Evolutionary conservation across 129 eudicot species (phyloP).

Genomic region (Pittosporum tobira): DNA sequence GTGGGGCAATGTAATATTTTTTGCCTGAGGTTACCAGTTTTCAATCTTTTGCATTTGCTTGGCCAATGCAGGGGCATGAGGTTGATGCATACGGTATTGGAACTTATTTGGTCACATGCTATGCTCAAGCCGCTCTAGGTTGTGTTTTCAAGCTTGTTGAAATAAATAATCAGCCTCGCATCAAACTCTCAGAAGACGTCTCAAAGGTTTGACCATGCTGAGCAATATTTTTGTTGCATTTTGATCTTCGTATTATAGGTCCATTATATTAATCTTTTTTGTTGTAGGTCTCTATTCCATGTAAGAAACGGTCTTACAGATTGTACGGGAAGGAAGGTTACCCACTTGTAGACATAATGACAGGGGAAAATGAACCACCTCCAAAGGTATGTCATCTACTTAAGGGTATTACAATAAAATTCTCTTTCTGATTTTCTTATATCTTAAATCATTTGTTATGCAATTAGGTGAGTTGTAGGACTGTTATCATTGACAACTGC

Average conservation of each 20-base stretch:
- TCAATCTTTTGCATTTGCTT: slow-evolving; percentile 4
- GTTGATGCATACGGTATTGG: slow-evolving; percentile 94
- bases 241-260: background rate
- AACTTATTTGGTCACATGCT: slow-evolving; percentile 93
- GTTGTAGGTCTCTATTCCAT: slow-evolving; percentile 96
- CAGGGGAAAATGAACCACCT: slow-evolving; percentile 92
- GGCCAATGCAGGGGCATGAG: slow-evolving; percentile 66
- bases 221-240: background rate
- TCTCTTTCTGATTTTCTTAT: background rate
- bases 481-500: too few species aligned
- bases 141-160: slow-evolving; percentile 98
- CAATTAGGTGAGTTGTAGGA: too few species aligned
- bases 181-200: slow-evolving; percentile 92
- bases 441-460: too few species aligned
- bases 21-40: background rate
- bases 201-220: slow-evolving; percentile 59
- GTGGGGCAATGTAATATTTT: background rate
- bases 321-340: slow-evolving; percentile 95
- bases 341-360: slow-evolving; percentile 91
- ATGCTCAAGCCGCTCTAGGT: slow-evolving; percentile 95
- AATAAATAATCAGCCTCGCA: slow-evolving; percentile 90
- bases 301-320: slow-evolving; percentile 84
- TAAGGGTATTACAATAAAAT: background rate
- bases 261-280: slow-evolving; percentile 10
- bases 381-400: slow-evolving; percentile 54